A percentile compares a stretch with the other conserved stretches of the same genome.
These are phyloP conservation scores for Aspergillus jensenii DNA, from an alignment of 2,329 filamentous ascomycete genomes.

Conservation along the genomic window DNA sequence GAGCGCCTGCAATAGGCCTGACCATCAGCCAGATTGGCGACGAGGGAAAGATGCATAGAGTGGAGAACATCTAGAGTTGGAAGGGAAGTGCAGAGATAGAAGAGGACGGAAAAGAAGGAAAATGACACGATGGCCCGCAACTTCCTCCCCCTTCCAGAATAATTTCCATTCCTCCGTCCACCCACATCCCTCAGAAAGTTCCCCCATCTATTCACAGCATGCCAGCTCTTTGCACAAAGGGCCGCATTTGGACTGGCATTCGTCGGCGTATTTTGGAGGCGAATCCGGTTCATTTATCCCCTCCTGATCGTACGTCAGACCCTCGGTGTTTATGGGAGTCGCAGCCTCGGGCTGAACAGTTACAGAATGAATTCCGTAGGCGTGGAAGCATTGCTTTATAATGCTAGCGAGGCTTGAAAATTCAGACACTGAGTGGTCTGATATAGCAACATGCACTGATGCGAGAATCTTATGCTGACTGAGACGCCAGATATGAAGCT, in stretches of 20 bases:
- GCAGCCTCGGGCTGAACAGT: slow-evolving; percentile 68
- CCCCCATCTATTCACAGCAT: slow-evolving; percentile 46
- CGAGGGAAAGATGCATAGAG: neutral
- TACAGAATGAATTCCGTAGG: slow-evolving; percentile 69
- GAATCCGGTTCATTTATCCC: slow-evolving; percentile 3
- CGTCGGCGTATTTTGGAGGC: slow-evolving; percentile 25
- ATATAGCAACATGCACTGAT: slow-evolving; percentile 67
- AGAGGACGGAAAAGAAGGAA: neutral
- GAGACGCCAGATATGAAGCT: slow-evolving; percentile 72
- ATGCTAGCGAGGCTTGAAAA: slow-evolving; percentile 63
- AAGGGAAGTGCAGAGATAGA: neutral
- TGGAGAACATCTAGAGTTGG: neutral
- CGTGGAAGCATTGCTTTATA: slow-evolving; percentile 68
- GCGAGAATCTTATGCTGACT: slow-evolving; percentile 70
- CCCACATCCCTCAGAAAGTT: no score
- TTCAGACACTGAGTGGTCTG: slow-evolving; percentile 54
- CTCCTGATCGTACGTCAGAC: neutral
- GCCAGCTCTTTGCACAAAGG: slow-evolving; percentile 52
- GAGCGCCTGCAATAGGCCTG: neutral
- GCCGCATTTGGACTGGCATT: slow-evolving; percentile 56
- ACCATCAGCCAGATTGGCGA: neutral
- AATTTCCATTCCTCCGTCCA: neutral
- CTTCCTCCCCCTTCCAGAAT: neutral
- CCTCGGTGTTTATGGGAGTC: slow-evolving; percentile 8
- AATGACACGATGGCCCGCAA: neutral